Conservation (phyloP, 306 rosid genomes). For the Trichosanthes truncata region DNA sequence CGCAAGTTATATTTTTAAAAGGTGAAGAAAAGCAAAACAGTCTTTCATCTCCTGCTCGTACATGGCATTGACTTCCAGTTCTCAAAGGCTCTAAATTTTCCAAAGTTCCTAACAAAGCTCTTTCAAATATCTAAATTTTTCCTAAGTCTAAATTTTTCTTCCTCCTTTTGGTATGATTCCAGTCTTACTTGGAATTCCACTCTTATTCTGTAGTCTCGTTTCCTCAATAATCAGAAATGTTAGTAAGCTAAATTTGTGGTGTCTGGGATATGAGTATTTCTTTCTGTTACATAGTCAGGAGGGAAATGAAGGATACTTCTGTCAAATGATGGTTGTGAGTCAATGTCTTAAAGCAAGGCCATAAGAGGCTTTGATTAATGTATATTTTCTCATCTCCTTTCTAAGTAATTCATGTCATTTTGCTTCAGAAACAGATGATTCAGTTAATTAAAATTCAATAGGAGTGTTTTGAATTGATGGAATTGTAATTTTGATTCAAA, state of each 20-base stretch:
- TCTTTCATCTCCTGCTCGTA: not conserved
- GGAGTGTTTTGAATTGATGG: not conserved
- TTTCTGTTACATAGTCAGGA: not conserved
- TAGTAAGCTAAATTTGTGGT: not conserved
- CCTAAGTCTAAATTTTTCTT: not conserved
- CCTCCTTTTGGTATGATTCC: not conserved
- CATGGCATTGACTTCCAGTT: not conserved
- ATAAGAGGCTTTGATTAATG: not conserved
- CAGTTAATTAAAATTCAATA: not conserved
- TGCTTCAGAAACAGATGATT: not conserved
- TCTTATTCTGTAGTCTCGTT: not conserved
- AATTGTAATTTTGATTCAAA: not conserved
- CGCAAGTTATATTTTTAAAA: not conserved
- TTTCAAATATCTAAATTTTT: not conserved
- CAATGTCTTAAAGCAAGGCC: not conserved
- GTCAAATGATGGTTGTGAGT: not conserved
- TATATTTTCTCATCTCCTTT: too few species aligned
- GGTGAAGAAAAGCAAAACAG: not conserved
- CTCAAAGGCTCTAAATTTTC: not conserved
- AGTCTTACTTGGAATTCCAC: not conserved
- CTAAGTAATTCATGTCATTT: too few species aligned
- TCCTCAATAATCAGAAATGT: not conserved
- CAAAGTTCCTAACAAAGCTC: not conserved
- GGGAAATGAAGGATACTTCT: not conserved
- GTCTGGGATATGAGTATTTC: not conserved